phyloP scores from a whole-genome alignment of 179 eudicot species.

The Carnegiea gigantea region DNA sequence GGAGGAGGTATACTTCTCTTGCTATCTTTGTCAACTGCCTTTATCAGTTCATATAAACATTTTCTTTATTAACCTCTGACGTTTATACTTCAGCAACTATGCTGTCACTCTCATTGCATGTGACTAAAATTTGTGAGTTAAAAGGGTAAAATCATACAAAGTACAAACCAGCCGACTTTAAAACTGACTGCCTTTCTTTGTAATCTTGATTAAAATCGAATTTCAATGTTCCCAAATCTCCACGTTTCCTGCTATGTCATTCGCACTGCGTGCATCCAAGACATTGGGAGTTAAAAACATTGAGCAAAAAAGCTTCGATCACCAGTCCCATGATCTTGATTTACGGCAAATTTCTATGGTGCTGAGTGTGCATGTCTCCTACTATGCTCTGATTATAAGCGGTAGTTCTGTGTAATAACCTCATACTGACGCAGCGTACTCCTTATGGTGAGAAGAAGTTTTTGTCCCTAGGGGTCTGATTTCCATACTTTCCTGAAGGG shows the following conservation, averaged over 20 bases:
- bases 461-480: not conserved
- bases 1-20: constrained; percentile 55
- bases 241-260: not conserved
- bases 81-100: not conserved
- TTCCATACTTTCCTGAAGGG: not conserved
- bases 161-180: not conserved
- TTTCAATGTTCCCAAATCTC: not conserved
- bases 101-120: not conserved
- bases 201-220: not conserved
- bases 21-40: not conserved
- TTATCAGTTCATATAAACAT: not conserved
- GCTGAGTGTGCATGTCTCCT: not conserved
- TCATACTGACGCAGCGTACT: not conserved
- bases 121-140: not conserved
- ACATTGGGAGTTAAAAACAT: not conserved
- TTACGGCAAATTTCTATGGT: not conserved
- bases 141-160: too few species aligned
- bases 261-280: not conserved
- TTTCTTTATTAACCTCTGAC: not conserved
- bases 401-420: not conserved
- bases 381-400: not conserved
- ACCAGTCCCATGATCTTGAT: not conserved
- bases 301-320: not conserved
- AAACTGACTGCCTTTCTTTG: not conserved
- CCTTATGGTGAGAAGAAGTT: not conserved